Conservation (phyloP, 225 moss, liverwort and hornwort genomes). For the Bryum argenteum region DNA sequence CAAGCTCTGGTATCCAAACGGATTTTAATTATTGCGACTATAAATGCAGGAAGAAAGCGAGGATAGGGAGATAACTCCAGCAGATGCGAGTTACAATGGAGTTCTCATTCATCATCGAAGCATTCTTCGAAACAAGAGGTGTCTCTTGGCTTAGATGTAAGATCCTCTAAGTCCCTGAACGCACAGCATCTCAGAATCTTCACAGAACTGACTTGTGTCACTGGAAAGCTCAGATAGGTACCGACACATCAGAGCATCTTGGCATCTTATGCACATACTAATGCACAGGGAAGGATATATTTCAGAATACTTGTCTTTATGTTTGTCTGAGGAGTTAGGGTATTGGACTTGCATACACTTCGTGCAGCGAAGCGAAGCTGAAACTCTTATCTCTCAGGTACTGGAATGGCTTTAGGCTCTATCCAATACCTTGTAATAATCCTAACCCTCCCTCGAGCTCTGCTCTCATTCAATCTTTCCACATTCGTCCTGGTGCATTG, state of each 20-base stretch:
- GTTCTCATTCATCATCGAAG: constrained; percentile 95
- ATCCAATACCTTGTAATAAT: constrained; percentile 6
- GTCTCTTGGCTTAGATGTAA: constrained; percentile 94
- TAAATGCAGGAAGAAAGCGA: constrained; percentile 62
- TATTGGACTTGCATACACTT: constrained; percentile 61
- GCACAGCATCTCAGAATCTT: no score
- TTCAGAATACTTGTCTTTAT: background rate
- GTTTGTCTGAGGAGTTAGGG: constrained; percentile 9
- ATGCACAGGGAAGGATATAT: background rate
- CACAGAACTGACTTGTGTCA: no score
- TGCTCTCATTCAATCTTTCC: no score
- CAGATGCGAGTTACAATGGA: constrained; percentile 73
- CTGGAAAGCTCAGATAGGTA: no score
- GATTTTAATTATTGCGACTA: constrained; percentile 31
- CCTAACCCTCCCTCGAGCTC: background rate
- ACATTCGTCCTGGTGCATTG: no score
- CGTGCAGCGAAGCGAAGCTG: constrained; percentile 85
- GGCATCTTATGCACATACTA: no score
- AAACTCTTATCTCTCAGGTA: constrained; percentile 90
- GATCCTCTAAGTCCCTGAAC: constrained; percentile 27
- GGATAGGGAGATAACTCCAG: constrained; percentile 43
- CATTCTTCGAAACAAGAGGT: constrained; percentile 93
- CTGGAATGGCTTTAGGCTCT: background rate
- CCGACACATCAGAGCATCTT: no score
- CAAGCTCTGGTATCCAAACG: constrained; percentile 10